Base-by-base conservation (phyloP, 257 asterid species). In the Henckelia pumila region DNA sequence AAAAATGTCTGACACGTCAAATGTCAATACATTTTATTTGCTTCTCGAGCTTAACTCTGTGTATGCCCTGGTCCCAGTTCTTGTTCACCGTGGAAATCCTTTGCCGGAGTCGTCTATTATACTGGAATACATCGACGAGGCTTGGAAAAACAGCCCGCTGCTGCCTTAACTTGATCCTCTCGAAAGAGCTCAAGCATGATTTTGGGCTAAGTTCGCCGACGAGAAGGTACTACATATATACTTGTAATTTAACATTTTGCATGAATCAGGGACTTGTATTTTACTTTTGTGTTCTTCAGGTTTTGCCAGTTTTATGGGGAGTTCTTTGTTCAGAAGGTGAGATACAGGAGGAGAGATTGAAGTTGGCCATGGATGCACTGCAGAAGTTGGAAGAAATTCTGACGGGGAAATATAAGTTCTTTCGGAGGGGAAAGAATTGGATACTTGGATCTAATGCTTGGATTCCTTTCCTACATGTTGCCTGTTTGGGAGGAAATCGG, bases 371-470 rank as follows among this genome's bases (percentile, higher is more conserved):
- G 1, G 78, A 70, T 19, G 74, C 73, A 24, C 16, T 82, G 68
- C 84, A 79, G 62, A 68, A 68, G 52, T 1, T 79, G 0, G 82
- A 82, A 63, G 72, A 73, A 21, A 50, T 65, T 29, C 74, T 74
- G 0, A 56, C 70, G 32, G 84, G 81, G 19, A 78, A n/a, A n/a
- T n/a, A 75, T 0, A 59, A 1, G 16, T 80, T 64, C 64, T 82
- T 82, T 84, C 59, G 90, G 86, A 57, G 88, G 83, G 0, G 79
- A 84, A 0, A 60, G 19, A 9, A 76, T 78, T 8, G 88, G 90
- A 1, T 72, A 59, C 47, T n/a, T 74, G 22, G 89, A 84, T 25
- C 56, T 84, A 0, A 56, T 67, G 5, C 22, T 82, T 13, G 89
- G 85, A 47, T 77, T 52, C 61, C 25, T 77, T 59, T 21, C 86